Conservation (phyloP, 2,329 filamentous ascomycete species). For the Monosporascus ibericus region DNA sequence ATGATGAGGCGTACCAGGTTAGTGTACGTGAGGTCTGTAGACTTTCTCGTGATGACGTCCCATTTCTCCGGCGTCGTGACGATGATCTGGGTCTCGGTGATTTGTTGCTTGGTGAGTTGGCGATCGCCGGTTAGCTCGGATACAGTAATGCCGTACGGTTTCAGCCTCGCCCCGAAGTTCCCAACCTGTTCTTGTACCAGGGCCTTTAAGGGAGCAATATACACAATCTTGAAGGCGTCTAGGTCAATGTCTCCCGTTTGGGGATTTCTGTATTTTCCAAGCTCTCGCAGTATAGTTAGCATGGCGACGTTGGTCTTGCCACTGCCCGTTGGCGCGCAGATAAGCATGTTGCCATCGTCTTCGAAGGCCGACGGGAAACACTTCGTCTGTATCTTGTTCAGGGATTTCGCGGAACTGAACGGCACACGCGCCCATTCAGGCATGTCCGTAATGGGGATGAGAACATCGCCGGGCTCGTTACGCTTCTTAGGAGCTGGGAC, state of each 20-base stretch:
- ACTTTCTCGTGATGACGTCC: slow-evolving; percentile 98
- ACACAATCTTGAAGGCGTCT: slow-evolving; percentile 97
- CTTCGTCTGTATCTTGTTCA: slow-evolving; percentile 94
- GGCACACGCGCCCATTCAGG: slow-evolving; percentile 87
- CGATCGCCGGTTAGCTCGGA: slow-evolving; percentile 96
- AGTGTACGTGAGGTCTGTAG: slow-evolving; percentile 93
- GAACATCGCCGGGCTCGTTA: slow-evolving; percentile 69
- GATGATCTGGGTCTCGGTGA: slow-evolving; percentile 94
- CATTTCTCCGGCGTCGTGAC: slow-evolving; percentile 98
- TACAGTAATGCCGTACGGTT: slow-evolving; percentile 85
- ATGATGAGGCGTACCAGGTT: slow-evolving; percentile 94
- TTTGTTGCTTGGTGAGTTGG: slow-evolving; percentile 97
- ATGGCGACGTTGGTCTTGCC: slow-evolving; percentile 99
- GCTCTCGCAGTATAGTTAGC: slow-evolving; percentile 91
- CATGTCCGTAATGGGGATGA: slow-evolving; percentile 79
- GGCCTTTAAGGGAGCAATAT: slow-evolving; percentile 92
- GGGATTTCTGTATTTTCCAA: slow-evolving; percentile 88
- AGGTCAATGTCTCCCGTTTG: slow-evolving; percentile 90
- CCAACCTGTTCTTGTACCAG: slow-evolving; percentile 97
- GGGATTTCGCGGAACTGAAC: slow-evolving; percentile 77
- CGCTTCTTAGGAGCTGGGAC: slow-evolving; percentile 89
- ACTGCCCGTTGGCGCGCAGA: slow-evolving; percentile 94
- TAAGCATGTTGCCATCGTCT: slow-evolving; percentile 94
- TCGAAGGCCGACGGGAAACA: slow-evolving; percentile 88
- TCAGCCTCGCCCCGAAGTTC: slow-evolving; percentile 88